Base-by-base conservation (phyloP, 441 rosid genomes). In the Croton setiger region DNA sequence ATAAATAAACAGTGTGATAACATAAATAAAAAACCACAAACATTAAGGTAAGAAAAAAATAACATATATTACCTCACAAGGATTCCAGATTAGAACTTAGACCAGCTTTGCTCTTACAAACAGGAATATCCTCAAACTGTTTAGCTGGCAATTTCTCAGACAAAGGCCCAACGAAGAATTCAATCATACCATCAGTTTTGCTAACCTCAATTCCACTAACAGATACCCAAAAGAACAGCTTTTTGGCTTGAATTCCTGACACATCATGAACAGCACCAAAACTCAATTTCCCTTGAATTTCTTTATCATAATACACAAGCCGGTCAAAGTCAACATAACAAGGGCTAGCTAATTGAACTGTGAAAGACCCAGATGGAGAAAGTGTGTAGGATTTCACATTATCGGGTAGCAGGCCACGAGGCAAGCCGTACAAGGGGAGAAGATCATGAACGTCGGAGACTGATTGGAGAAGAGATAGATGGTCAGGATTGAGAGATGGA, bases 131-230 rank as follows among this genome's bases (percentile, higher is more conserved):
- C 83, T 79, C 74, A 76, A 93, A 91, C 83, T 87, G 89, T 57
- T 73, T 82, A 55, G 85, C 52, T 17, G 83, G 84, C 17, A 91
- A 90, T 77, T 86, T 88, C 85, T 89, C 81, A 45, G 89, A 89
- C 70, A 93, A 76, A 54, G 89, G 27, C n/a, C 98, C 98, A 18
- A 90, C 95, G 65, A 79, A 87, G 75, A 93, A 91, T 71, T 89
- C 83, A 68, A 93, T 87, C 7, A 77, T 82, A 64, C 79, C 84
- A 8, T 88, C 92, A 7, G 86, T 89, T 13, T 85, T 72, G 76
- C 85, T 87, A 7, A 85, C 96, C 66, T 81, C 85, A 81, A 94
- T 91, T 70, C 79, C 92, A 69, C 82, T 88, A 1, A 94, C 87
- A 57, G 84, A 79, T 47, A 91, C 69, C 98, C 96, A 94, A 7